Evolutionary conservation across 805 yeast genomes (phyloP).

Genomic region (Yarrowia sp.): DNA sequence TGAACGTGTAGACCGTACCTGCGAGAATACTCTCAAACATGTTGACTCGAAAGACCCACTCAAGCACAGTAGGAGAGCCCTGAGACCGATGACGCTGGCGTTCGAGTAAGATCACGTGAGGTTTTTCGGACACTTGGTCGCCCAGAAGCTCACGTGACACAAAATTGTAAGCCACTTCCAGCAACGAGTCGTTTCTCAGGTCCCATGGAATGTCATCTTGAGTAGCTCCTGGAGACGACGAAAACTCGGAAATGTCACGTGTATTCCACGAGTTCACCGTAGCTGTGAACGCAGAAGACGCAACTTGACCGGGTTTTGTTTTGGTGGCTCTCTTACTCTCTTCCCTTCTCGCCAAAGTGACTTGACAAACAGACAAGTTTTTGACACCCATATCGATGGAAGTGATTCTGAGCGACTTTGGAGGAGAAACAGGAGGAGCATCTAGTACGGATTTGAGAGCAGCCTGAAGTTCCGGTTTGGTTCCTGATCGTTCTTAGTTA

Average conservation of each 20-base stretch:
- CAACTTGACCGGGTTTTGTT: too few relatives aligned
- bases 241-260: slow-evolving; percentile 25
- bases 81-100: slow-evolving; percentile 31
- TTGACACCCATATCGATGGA: slow-evolving; percentile 30
- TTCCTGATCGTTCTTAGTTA: slow-evolving; percentile 31
- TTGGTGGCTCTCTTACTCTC: background rate
- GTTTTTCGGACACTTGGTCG: background rate
- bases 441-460: background rate
- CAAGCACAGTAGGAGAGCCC: slow-evolving; percentile 21
- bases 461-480: slow-evolving; percentile 5
- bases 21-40: slow-evolving; percentile 37
- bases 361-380: slow-evolving; percentile 26
- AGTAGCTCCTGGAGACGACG: background rate
- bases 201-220: slow-evolving; percentile 27
- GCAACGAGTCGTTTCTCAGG: slow-evolving; percentile 14
- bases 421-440: background rate
- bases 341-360: background rate
- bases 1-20: slow-evolving; percentile 4
- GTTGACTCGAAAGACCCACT: slow-evolving; percentile 36
- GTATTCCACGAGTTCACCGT: background rate
- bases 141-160: slow-evolving; percentile 23
- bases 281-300: too few relatives aligned
- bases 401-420: background rate
- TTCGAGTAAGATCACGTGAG: background rate
- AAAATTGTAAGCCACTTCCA: slow-evolving; percentile 22